phyloP scores from a whole-genome alignment of 768 basidiomycete species.

The Russula sp. region DNA sequence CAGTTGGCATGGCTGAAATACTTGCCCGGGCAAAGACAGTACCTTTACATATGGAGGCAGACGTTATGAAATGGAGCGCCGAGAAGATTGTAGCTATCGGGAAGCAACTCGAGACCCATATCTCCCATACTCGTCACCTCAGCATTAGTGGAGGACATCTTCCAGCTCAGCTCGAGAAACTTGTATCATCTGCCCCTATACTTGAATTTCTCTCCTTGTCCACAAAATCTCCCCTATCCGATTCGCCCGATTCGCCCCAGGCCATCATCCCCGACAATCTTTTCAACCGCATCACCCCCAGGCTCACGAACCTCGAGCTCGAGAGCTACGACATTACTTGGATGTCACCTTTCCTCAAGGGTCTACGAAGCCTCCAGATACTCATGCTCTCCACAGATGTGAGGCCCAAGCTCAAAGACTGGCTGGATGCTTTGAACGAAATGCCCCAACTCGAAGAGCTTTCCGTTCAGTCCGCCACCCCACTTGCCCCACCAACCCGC shows the following conservation, averaged over 20 bases:
- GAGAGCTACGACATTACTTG: background rate
- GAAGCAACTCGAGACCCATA: background rate
- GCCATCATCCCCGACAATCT: background rate
- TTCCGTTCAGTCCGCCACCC: constrained; percentile 8
- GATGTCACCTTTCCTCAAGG: constrained; percentile 12
- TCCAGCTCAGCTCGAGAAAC: background rate
- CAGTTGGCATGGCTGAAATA: constrained; percentile 6
- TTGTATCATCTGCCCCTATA: constrained; percentile 4
- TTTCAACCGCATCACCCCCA: background rate
- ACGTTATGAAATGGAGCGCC: background rate
- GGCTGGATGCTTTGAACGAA: constrained; percentile 19
- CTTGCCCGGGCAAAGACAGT: constrained; percentile 16
- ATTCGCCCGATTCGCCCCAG: too few species aligned
- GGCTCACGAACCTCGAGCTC: background rate
- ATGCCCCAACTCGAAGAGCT: constrained; percentile 18
- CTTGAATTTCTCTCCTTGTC: background rate
- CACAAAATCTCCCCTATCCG: background rate
- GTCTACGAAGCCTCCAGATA: constrained; percentile 13
- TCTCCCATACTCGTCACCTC: constrained; percentile 10
- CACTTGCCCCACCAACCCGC: background rate
- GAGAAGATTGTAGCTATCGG: background rate
- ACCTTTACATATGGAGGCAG: constrained; percentile 15
- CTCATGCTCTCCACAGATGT: background rate
- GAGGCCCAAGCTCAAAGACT: constrained; percentile 10
- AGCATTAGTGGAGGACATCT: background rate